Evolutionary conservation across 1,284 basidiomycete species (phyloP), one percentile per base, ranked within the genome.

Genomic region (Neolentinus lepideus): DNA sequence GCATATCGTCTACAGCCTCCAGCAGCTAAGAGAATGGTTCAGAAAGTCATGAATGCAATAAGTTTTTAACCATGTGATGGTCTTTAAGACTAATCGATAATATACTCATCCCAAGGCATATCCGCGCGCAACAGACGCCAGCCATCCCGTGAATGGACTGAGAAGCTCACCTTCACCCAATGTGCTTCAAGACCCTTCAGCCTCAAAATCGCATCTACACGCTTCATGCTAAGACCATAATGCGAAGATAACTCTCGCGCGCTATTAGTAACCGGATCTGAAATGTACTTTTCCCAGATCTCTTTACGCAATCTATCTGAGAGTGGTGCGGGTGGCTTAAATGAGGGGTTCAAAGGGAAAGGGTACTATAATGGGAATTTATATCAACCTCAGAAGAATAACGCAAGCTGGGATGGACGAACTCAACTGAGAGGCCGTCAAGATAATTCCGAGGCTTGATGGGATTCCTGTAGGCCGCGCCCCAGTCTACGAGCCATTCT

Each of bases 81-180:
- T 90, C 88, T 89, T 85, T 70, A 90, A 90, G 88, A 91, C 88
- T 90, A 90, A 91, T 90, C 88, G 84, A 79, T 78, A n/a, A 77
- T 75, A 62, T 62, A 74, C 71, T 80, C 87, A 88, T 89, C 88
- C 77, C 63, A 57, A 47, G 62, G 57, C 33, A 53, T 43, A 43
- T 25, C 52, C 67, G 59, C 60, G 25, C 16, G 25, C 51, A 33
- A 38, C 35, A 59, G 58, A 31, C 29, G 12, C 52, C 38, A 31
- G 54, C 51, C 27, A 59, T 56, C 60, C 52, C 56, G 56, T n/a
- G 59, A 35, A 54, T 47, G 19, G 63, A 53, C 51, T 14, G 55
- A 55, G 25, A 43, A 16, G 77, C 85, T 66, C 65, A 89, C 88
- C 81, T 88, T 79, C 63, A 73, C 69, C 84, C 83, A 90, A 52